These are phyloP conservation scores for Cornus suecica DNA, from an alignment of 148 eudicot genomes.

Conservation along the genomic window DNA sequence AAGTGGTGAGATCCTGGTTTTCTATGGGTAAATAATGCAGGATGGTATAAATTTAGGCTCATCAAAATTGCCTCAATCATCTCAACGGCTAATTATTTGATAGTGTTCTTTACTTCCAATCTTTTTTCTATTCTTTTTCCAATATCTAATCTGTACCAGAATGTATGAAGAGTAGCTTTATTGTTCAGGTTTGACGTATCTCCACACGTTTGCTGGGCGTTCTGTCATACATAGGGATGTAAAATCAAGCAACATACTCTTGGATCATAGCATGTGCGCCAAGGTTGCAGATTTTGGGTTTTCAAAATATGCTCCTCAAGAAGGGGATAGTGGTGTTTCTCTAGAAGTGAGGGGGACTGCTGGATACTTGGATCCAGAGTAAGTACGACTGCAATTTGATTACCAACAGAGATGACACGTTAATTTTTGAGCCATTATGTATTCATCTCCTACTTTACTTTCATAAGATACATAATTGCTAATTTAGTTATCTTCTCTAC, in stretches of 20 bases:
- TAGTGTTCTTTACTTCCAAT: not conserved
- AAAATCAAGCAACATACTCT: conserved; percentile 65
- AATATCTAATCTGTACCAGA: not conserved
- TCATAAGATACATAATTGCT: not conserved
- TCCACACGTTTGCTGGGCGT: conserved; percentile 49
- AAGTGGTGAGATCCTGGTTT: conserved; percentile 1
- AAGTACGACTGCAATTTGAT: conserved; percentile 17
- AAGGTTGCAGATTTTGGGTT: conserved; percentile 63
- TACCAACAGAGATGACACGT: not conserved
- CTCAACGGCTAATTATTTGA: not conserved
- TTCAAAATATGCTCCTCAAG: conserved; percentile 63
- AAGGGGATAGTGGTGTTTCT: conserved; percentile 54
- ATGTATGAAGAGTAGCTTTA: not conserved
- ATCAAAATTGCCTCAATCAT: not conserved
- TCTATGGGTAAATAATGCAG: not conserved
- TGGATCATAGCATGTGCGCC: conserved; percentile 57
- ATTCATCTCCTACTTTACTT: not conserved
- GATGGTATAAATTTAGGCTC: not conserved
- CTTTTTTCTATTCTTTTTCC: not conserved
- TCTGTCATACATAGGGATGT: conserved; percentile 57
- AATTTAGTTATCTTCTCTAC: not conserved
- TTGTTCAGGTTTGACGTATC: conserved; percentile 43
- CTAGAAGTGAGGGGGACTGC: conserved; percentile 62
- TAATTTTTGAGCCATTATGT: not conserved
- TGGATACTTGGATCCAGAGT: conserved; percentile 67